A percentile compares a stretch with the other conserved stretches of the same genome.
phyloP scores from a whole-genome alignment of 2,329 filamentous ascomycete species.

The Colletotrichum salicis region DNA sequence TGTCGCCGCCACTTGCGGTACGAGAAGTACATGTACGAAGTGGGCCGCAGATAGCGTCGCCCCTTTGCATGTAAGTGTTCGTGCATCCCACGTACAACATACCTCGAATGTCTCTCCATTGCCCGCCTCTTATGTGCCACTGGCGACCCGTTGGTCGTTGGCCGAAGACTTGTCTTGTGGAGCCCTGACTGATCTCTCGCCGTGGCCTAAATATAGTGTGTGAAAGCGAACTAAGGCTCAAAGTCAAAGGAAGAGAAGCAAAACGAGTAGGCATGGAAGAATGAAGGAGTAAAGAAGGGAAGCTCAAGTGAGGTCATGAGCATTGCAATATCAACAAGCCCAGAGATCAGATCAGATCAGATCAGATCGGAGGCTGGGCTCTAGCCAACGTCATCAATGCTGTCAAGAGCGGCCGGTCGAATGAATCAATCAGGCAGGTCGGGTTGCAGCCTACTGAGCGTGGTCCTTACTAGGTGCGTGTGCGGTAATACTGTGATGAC shows the following conservation, averaged over 20 bases:
- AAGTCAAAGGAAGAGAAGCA: not conserved
- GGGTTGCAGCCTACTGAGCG: conserved; percentile 7
- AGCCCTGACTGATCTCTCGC: conserved; percentile 8
- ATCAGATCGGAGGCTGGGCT: conserved; percentile 13
- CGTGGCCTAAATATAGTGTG: conserved; percentile 32
- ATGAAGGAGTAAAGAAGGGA: conserved; percentile 13
- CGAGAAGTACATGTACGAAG: conserved; percentile 12
- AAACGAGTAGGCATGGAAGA: conserved; percentile 8
- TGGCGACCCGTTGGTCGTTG: conserved; percentile 23
- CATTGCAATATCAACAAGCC: not conserved
- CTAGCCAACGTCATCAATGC: conserved; percentile 17
- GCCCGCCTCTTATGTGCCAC: conserved; percentile 5
- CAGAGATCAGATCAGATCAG: conserved; percentile 20
- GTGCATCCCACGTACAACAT: conserved; percentile 29
- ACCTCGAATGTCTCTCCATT: conserved; percentile 24
- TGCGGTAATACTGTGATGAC: too few species aligned
- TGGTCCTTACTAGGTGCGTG: not conserved
- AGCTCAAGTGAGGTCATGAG: not conserved
- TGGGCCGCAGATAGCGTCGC: not conserved
- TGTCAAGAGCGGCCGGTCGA: conserved; percentile 12
- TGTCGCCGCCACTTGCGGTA: conserved; percentile 17
- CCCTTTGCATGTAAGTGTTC: conserved; percentile 27
- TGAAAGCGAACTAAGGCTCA: conserved; percentile 15
- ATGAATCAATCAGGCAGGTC: conserved; percentile 10
- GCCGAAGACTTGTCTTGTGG: conserved; percentile 12